These are phyloP conservation scores for Xerocomus nothofagi DNA, from an alignment of 1,284 basidiomycete species.

Conservation along the genomic window DNA sequence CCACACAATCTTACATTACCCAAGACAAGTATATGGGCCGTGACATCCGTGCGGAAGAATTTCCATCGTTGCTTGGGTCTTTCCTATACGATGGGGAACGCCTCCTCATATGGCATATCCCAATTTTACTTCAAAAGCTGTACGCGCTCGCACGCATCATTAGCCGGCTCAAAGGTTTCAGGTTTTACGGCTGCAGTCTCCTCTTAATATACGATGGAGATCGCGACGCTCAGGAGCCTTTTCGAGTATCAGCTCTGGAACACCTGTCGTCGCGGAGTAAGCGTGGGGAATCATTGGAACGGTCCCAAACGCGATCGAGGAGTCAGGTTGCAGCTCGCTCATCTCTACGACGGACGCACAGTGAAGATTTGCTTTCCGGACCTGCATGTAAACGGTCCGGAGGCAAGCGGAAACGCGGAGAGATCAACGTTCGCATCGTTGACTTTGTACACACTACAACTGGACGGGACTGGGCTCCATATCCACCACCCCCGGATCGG, in stretches of 20 bases:
- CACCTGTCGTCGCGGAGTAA: slow-evolving; percentile 70
- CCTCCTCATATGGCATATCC: slow-evolving; percentile 90
- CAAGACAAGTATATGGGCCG: slow-evolving; percentile 98
- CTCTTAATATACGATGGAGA: slow-evolving; percentile 99
- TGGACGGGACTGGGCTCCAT: slow-evolving; percentile 84
- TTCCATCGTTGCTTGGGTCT: slow-evolving; percentile 75
- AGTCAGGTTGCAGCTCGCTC: slow-evolving; percentile 41
- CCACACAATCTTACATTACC: slow-evolving; percentile 79
- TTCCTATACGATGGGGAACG: slow-evolving; percentile 88
- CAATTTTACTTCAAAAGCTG: slow-evolving; percentile 86
- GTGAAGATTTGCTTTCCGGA: slow-evolving; percentile 70
- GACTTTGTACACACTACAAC: slow-evolving; percentile 99
- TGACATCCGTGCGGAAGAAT: slow-evolving; percentile 84
- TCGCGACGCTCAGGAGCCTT: slow-evolving; percentile 77
- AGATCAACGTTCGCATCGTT: slow-evolving; percentile 94
- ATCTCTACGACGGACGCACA: slow-evolving; percentile 66
- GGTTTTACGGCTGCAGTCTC: slow-evolving; percentile 97
- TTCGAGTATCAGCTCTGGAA: slow-evolving; percentile 59
- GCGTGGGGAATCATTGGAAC: slow-evolving; percentile 76
- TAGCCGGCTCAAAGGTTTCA: slow-evolving; percentile 84
- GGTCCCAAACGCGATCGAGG: slow-evolving; percentile 40
- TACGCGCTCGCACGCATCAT: slow-evolving; percentile 94
- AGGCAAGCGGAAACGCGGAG: slow-evolving; percentile 75
- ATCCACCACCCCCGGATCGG: slow-evolving; percentile 45
- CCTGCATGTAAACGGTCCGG: slow-evolving; percentile 60